Base-by-base conservation (phyloP, 768 basidiomycete species). In the Xerocomellus intermedius region DNA sequence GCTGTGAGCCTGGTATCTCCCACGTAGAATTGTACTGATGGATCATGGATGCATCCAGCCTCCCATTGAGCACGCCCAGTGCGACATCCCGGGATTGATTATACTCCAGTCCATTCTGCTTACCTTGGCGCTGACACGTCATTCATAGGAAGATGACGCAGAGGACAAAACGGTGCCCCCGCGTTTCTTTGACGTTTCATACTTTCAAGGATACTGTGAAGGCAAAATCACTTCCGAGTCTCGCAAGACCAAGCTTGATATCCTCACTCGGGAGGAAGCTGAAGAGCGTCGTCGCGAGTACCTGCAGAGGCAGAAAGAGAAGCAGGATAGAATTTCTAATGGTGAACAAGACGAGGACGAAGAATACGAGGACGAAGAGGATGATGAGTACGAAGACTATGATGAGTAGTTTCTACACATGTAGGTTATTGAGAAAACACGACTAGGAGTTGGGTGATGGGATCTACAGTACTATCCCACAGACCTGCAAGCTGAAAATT, bases 201-300 rank as follows among this genome's bases (percentile, higher is more conserved):
- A 62, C 28, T 72, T 72, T 38, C 52, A 49, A 48, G 58, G 57
- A 12, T 72, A 64, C 30, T 63, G 63, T 43, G 38, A 64, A 33
- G 62, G 67, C 50, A 62, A 60, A 32, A 13, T 70, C 17, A 56
- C 50, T 8, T 70, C 69, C 8, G 47, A 43, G 17, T 37, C 64
- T 17, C 59, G 63, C 36, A 63, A 56, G 51, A 62, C 51, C 5
- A 57, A 48, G 38, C 63, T 68, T 22, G 61, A 60, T 4, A 64
- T 72, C 12, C 62, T 62, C 26, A 61, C 65, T 30, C 16, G 1
- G 8, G 41, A 64, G 32, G 67, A 70, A 42, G 58, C 48, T n/a
- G 51, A 55, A 22, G 57, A 42, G 8, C 50, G 1, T 38, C 48
- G 21, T n/a, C 54, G 35, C 5, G 42, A 45, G 41, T 57, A 58